These are phyloP conservation scores for Mucor irregularis DNA, from an alignment of 371 early-diverging fungal species.

Conservation along the genomic window DNA sequence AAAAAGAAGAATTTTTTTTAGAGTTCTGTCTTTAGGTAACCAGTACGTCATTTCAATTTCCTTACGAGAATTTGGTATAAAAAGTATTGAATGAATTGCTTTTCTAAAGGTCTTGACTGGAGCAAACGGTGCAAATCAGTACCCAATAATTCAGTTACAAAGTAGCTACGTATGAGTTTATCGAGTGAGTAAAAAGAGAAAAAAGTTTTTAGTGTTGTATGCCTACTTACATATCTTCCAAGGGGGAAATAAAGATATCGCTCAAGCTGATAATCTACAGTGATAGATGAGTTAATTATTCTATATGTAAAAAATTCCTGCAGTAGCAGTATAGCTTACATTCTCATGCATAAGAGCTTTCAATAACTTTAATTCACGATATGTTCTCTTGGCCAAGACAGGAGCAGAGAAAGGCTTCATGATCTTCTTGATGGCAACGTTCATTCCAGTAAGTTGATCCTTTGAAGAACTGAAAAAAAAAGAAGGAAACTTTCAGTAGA, in stretches of 20 bases:
- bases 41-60: conserved; percentile 7
- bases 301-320: too few species aligned
- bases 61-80: conserved; percentile 89
- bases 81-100: conserved; percentile 95
- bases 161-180: conserved; percentile 61
- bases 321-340: conserved; percentile 38
- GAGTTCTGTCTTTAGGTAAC: neutral
- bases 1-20: neutral
- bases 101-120: conserved; percentile 85
- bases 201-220: neutral
- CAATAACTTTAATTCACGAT: conserved; percentile 89
- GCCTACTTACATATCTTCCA: conserved; percentile 80
- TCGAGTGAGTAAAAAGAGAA: neutral
- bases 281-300: too few species aligned
- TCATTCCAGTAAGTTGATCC: conserved; percentile 77
- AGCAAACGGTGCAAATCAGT: conserved; percentile 92
- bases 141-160: conserved; percentile 92
- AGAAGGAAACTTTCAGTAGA: too few species aligned
- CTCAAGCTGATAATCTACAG: conserved; percentile 82
- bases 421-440: conserved; percentile 95
- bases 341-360: conserved; percentile 90
- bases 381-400: conserved; percentile 92
- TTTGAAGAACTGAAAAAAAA: conserved; percentile 72
- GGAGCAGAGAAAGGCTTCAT: conserved; percentile 91
- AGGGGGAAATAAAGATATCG: conserved; percentile 90